Percentiles rank a stretch among this genome's conserved stretches.
Conservation (phyloP, 2,329 filamentous ascomycete species). For the Apiospora malaysiana region DNA sequence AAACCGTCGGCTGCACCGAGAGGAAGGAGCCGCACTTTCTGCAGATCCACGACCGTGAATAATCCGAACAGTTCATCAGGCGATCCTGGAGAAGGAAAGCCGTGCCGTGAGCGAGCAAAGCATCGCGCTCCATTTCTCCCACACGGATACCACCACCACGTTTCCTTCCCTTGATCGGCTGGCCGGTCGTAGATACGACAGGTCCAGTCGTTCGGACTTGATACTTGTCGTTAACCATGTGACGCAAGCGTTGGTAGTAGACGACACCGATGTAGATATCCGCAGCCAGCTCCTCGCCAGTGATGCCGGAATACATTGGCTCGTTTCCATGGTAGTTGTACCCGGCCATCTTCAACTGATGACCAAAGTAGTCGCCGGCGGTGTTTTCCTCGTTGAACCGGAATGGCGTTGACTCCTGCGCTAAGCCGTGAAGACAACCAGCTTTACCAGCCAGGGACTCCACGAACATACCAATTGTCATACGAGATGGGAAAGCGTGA, state of each 20-base stretch:
- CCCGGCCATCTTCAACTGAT: constrained; percentile 92
- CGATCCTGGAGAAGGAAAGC: constrained; percentile 95
- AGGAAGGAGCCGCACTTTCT: constrained; percentile 89
- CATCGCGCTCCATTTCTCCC: constrained; percentile 98
- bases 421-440: constrained; percentile 91
- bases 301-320: constrained; percentile 98
- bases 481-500: constrained; percentile 97
- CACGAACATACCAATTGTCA: constrained; percentile 99
- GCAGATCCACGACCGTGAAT: constrained; percentile 88
- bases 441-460: constrained; percentile 96
- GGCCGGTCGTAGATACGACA: constrained; percentile 86
- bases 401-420: constrained; percentile 95
- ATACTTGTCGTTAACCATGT: constrained; percentile 99
- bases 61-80: constrained; percentile 96
- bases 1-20: constrained; percentile 81
- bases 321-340: constrained; percentile 99
- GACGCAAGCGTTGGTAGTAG: constrained; percentile 95
- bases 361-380: constrained; percentile 91
- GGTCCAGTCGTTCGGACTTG: constrained; percentile 96
- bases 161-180: constrained; percentile 96
- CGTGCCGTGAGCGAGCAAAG: constrained; percentile 91
- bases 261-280: constrained; percentile 98
- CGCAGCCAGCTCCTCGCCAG: constrained; percentile 88
- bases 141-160: constrained; percentile 98
- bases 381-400: constrained; percentile 92